Evolutionary conservation across 305 asterid genomes (phyloP).

Genomic region (Solanum hybrid): DNA sequence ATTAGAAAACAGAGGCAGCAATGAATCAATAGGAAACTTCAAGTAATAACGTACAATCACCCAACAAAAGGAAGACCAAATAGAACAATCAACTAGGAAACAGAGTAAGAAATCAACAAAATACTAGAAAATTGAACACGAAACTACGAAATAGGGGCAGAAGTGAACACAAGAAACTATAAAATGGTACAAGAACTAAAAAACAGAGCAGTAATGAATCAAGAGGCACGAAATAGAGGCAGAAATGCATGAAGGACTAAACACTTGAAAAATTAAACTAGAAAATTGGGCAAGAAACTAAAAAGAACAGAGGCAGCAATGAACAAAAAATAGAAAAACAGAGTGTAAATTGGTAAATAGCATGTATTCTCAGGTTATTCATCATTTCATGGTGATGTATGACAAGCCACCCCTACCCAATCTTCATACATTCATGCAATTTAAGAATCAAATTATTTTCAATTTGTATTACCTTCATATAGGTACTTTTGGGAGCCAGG

Average conservation of each 20-base stretch:
- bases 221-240: not conserved
- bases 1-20: not conserved
- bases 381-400: not conserved
- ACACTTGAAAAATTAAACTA: not conserved
- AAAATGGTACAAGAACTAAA: not conserved
- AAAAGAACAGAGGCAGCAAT: not conserved
- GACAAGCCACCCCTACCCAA: not conserved
- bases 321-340: not conserved
- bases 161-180: not conserved
- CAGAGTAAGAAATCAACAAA: not conserved
- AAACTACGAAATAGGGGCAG: not conserved
- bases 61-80: not conserved
- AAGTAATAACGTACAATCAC: not conserved
- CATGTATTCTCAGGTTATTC: not conserved
- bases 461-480: not conserved
- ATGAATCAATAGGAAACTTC: not conserved
- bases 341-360: not conserved
- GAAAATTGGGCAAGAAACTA: not conserved
- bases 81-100: not conserved
- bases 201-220: not conserved
- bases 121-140: not conserved
- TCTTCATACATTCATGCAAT: not conserved
- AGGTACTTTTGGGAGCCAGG: not conserved
- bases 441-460: not conserved
- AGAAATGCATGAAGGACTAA: not conserved